These are phyloP conservation scores for Ganoderma meredithae DNA, from an alignment of 1,284 basidiomycete species.

Conservation along the genomic window DNA sequence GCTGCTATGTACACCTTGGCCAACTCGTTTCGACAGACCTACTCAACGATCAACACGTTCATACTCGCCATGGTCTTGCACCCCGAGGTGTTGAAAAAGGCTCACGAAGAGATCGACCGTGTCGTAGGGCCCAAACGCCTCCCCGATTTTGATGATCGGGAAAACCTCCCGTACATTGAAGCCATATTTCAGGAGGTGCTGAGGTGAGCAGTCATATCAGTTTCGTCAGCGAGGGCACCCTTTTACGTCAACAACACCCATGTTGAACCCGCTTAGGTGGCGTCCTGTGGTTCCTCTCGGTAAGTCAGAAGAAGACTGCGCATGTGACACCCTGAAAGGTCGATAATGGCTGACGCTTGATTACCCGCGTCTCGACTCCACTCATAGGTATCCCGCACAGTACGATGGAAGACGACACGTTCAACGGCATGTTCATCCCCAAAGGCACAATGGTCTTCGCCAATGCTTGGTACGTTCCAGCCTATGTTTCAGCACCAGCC, in stretches of 20 bases:
- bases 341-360: neutral
- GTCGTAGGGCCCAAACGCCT: conserved; percentile 42
- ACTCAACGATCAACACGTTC: conserved; percentile 35
- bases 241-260: conserved; percentile 6
- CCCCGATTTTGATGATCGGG: conserved; percentile 42
- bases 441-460: conserved; percentile 36
- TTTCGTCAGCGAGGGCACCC: neutral
- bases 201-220: conserved; percentile 15
- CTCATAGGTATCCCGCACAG: conserved; percentile 35
- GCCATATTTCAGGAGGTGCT: conserved; percentile 37
- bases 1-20: neutral
- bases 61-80: conserved; percentile 41
- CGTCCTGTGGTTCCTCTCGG: conserved; percentile 33
- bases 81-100: conserved; percentile 42
- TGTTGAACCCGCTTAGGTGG: conserved; percentile 25
- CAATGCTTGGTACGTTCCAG: conserved; percentile 32
- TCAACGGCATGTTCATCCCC: conserved; percentile 37
- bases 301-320: conserved; percentile 5
- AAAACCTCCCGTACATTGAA: conserved; percentile 45
- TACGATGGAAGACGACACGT: conserved; percentile 35
- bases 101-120: conserved; percentile 46
- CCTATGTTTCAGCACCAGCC: neutral
- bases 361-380: neutral
- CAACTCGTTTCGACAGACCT: conserved; percentile 27
- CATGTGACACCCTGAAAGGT: conserved; percentile 1